phyloP scores from a whole-genome alignment of 2,329 filamentous ascomycete genomes.

The Alternaria gansuensis region DNA sequence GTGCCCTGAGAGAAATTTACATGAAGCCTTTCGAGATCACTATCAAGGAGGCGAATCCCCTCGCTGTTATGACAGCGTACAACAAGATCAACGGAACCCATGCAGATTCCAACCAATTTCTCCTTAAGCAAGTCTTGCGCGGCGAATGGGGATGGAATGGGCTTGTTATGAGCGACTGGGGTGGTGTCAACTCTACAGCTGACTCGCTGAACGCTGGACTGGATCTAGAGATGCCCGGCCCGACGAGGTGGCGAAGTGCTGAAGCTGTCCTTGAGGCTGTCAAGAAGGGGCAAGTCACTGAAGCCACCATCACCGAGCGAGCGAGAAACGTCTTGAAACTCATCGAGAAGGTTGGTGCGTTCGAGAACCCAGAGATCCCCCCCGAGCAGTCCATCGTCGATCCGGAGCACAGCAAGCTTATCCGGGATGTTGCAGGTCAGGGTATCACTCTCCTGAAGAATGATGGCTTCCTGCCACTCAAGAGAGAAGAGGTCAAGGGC shows the following conservation, averaged over 20 bases:
- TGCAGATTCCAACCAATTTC: constrained; percentile 69
- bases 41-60: constrained; percentile 73
- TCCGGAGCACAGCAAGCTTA: constrained; percentile 65
- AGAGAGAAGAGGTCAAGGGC: constrained; percentile 62
- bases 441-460: constrained; percentile 79
- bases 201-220: constrained; percentile 50
- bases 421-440: constrained; percentile 71
- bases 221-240: constrained; percentile 53
- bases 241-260: constrained; percentile 73
- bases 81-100: constrained; percentile 77
- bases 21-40: constrained; percentile 72
- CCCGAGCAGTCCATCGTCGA: constrained; percentile 70
- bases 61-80: constrained; percentile 77
- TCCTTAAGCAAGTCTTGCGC: constrained; percentile 73
- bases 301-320: constrained; percentile 43
- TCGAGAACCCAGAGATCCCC: constrained; percentile 66
- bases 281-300: constrained; percentile 60
- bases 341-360: constrained; percentile 72
- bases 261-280: constrained; percentile 64
- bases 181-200: constrained; percentile 50
- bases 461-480: constrained; percentile 69
- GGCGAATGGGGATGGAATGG: constrained; percentile 78
- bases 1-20: constrained; percentile 67
- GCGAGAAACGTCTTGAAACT: constrained; percentile 61
- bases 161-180: constrained; percentile 72